phyloP scores from a whole-genome alignment of 768 basidiomycete genomes.

The Hydnum rufescens region DNA sequence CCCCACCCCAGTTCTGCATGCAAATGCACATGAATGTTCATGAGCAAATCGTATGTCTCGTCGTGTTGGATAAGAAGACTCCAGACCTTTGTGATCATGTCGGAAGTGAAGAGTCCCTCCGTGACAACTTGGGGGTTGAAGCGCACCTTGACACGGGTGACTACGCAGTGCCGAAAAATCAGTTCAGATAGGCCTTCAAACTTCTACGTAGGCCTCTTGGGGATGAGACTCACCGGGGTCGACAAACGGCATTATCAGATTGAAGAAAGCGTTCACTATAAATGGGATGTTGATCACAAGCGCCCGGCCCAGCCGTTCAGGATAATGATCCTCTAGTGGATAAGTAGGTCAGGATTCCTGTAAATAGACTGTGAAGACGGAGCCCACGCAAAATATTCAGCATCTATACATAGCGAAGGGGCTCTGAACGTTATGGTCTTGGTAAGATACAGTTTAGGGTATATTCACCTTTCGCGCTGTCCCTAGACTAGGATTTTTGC shows the following conservation, averaged over 20 bases:
- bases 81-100: conserved; percentile 52
- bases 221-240: conserved; percentile 29
- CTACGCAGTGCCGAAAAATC: too few species aligned
- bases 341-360: not conserved
- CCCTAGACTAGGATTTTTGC: conserved; percentile 32
- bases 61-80: not conserved
- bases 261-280: conserved; percentile 53
- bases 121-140: conserved; percentile 26
- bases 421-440: not conserved
- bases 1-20: conserved; percentile 25
- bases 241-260: conserved; percentile 58
- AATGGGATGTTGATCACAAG: conserved; percentile 69
- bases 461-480: conserved; percentile 13
- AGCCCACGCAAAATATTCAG: conserved; percentile 16
- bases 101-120: conserved; percentile 46
- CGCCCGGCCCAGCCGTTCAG: conserved; percentile 56
- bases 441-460: not conserved
- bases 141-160: conserved; percentile 42
- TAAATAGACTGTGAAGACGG: conserved; percentile 7
- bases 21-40: not conserved
- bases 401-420: not conserved
- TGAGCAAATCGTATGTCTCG: too few species aligned
- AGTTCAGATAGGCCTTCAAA: too few species aligned
- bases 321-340: conserved; percentile 13
- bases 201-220: too few species aligned